Conservation (phyloP, 495 filamentous ascomycete species). For the Penicillium goetzii region DNA sequence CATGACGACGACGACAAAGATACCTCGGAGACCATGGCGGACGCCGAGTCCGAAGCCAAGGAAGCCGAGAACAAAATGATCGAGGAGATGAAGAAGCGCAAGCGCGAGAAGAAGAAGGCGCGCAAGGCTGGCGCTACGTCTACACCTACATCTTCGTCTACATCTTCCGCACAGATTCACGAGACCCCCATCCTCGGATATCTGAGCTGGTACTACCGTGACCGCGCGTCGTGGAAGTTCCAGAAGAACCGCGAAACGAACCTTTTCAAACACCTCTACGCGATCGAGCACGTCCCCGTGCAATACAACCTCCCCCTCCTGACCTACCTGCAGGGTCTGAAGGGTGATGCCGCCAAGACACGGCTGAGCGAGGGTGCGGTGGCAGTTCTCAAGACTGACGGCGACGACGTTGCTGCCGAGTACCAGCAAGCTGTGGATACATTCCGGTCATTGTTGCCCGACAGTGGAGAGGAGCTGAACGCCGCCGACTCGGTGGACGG, state of each 20-base stretch:
- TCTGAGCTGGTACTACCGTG: slow-evolving; percentile 68
- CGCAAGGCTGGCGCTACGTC: slow-evolving; percentile 22
- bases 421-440: slow-evolving; percentile 60
- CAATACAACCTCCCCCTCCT: slow-evolving; percentile 65
- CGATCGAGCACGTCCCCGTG: slow-evolving; percentile 65
- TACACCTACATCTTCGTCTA: slow-evolving; percentile 8
- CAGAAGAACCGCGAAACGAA: slow-evolving; percentile 86
- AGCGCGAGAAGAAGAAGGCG: slow-evolving; percentile 44
- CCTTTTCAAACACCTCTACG: slow-evolving; percentile 79
- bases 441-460: slow-evolving; percentile 40
- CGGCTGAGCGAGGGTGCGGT: slow-evolving; percentile 65
- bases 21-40: slow-evolving; percentile 19
- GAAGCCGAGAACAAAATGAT: slow-evolving; percentile 22
- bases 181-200: slow-evolving; percentile 71
- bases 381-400: slow-evolving; percentile 53
- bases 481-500: slow-evolving; percentile 37
- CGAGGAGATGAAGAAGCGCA: slow-evolving; percentile 36
- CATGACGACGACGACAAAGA: slow-evolving; percentile 21
- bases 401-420: slow-evolving; percentile 37
- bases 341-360: slow-evolving; percentile 62
- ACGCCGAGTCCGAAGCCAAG: slow-evolving; percentile 19
- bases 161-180: slow-evolving; percentile 25
- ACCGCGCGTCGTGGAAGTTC: slow-evolving; percentile 80
- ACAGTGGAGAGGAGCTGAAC: slow-evolving; percentile 37
- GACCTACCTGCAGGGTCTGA: slow-evolving; percentile 71